Evolutionary conservation across 208 protist species (phyloP), one percentile per base, ranked within the genome.

Genomic region (Trypanosomatidae sp.): DNA sequence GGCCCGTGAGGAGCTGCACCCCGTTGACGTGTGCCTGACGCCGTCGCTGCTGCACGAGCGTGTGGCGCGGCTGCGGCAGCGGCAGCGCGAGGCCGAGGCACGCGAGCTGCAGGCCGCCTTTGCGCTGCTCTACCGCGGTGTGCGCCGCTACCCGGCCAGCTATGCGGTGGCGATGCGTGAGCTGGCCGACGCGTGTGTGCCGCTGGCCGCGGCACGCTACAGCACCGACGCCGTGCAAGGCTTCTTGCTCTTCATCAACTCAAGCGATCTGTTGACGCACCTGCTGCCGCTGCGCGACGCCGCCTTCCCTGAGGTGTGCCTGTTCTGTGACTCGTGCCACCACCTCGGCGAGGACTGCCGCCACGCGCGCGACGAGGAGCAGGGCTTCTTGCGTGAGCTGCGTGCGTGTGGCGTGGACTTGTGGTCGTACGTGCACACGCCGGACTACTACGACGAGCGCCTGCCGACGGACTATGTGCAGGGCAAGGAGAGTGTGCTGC

Each of bases 281-380:
- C 62, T 92, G 4, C 43, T 43, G 18, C 71, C 75, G 25, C 53
- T 88, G 26, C 66, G 63, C 20, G 70, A 73, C 33, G 56, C 59
- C 16, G 54, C 46, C 37, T 92, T 92, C 60, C 82, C 82, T 0
- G 71, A 92, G 23, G 75, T 92, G 25, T 92, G 82, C 38, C 42
- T 91, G 23, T 87, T 82, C 61, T 91, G 82, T 53, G 77, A 87
- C 52, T 75, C 64, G 4, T 72, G 71, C 38, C 64, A 85, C 54
- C 82, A 91, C 54, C 37, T 40, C 42, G 71, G 65, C 44, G 82
- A 83, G 38, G 55, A 66, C 27, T 91, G 82, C 57, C 33, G 46
- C 4, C 48, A 49, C 5, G 69, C 64, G 19, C 53, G 44, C 13
- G 57, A 62, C 32, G 77, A 84, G 23, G 69, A 84, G 59, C 49